Conservation (phyloP, 2,329 filamentous ascomycete species). For the Cladosporium sp. region DNA sequence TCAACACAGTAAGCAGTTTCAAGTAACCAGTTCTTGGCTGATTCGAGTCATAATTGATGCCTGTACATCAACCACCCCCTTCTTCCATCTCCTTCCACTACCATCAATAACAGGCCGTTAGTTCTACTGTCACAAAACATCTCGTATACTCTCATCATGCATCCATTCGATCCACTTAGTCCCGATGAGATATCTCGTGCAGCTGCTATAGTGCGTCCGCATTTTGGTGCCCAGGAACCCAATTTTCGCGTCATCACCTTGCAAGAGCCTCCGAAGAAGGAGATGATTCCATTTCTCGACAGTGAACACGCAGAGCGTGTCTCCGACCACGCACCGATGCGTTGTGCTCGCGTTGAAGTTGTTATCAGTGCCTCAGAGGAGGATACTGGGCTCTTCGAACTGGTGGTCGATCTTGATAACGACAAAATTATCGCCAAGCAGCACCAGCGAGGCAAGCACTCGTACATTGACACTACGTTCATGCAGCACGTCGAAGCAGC, state of each 20-base stretch:
- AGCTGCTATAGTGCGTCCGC: constrained; percentile 53
- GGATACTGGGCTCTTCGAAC: constrained; percentile 13
- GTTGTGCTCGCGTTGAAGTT: constrained; percentile 17
- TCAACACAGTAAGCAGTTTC: not conserved
- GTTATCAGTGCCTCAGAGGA: not conserved
- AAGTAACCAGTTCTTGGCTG: not conserved
- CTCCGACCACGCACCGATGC: not conserved
- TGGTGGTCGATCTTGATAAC: constrained; percentile 16
- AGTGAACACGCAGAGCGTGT: not conserved
- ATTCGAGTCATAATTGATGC: not conserved
- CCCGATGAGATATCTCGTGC: constrained; percentile 47
- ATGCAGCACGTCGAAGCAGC: constrained; percentile 49
- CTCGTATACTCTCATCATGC: not conserved
- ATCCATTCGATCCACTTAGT: constrained; percentile 18
- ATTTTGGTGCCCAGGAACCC: constrained; percentile 64
- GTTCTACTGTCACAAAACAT: not conserved
- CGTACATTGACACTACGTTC: constrained; percentile 52
- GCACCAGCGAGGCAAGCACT: constrained; percentile 18
- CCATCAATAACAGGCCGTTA: not conserved
- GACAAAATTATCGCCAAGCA: constrained; percentile 14
- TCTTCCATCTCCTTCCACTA: not conserved
- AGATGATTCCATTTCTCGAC: constrained; percentile 36
- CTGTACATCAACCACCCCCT: not conserved
- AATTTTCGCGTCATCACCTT: constrained; percentile 33
- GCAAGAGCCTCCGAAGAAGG: constrained; percentile 34